A percentile compares a stretch with the other conserved stretches of the same genome.
These are phyloP conservation scores for Suhomyces sp. DNA, from an alignment of 805 yeast species.

Conservation along the genomic window DNA sequence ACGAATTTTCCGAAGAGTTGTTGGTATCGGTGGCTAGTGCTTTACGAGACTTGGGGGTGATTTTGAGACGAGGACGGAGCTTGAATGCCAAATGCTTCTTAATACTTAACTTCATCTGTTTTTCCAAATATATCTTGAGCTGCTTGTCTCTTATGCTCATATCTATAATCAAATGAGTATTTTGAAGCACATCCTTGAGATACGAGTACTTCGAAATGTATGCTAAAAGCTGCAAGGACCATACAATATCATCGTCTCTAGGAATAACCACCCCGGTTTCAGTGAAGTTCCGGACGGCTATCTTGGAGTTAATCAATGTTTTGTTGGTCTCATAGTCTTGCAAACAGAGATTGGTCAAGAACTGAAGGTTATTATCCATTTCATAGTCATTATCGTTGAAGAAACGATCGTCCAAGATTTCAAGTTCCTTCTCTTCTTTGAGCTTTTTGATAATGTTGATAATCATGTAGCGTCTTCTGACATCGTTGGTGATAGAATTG, in stretches of 20 bases:
- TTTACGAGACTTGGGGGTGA: slow-evolving; percentile 33
- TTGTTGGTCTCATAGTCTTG: slow-evolving; percentile 32
- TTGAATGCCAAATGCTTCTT: slow-evolving; percentile 28
- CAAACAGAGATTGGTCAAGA: slow-evolving; percentile 38
- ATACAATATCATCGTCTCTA: slow-evolving; percentile 86
- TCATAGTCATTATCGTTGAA: slow-evolving; percentile 32
- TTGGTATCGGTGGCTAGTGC: slow-evolving; percentile 2
- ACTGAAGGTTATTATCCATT: slow-evolving; percentile 42
- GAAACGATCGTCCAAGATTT: slow-evolving; percentile 30
- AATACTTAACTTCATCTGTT: slow-evolving; percentile 31
- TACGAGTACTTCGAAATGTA: slow-evolving; percentile 89
- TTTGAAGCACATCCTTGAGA: slow-evolving; percentile 69
- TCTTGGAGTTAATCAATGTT: slow-evolving; percentile 25
- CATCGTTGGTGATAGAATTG: slow-evolving; percentile 24
- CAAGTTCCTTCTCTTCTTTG: slow-evolving; percentile 34
- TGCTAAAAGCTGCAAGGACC: slow-evolving; percentile 90
- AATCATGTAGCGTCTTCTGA: slow-evolving; percentile 35
- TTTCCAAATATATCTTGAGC: slow-evolving; percentile 33
- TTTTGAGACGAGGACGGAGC: slow-evolving; percentile 31
- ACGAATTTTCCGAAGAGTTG: slow-evolving; percentile 1
- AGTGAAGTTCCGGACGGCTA: slow-evolving; percentile 38
- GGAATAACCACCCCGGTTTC: slow-evolving; percentile 78
- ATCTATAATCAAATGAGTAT: slow-evolving; percentile 69
- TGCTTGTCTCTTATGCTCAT: slow-evolving; percentile 48
- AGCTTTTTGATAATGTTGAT: slow-evolving; percentile 36